phyloP scores from a whole-genome alignment of 768 basidiomycete genomes.

The Termitomyces sp. region DNA sequence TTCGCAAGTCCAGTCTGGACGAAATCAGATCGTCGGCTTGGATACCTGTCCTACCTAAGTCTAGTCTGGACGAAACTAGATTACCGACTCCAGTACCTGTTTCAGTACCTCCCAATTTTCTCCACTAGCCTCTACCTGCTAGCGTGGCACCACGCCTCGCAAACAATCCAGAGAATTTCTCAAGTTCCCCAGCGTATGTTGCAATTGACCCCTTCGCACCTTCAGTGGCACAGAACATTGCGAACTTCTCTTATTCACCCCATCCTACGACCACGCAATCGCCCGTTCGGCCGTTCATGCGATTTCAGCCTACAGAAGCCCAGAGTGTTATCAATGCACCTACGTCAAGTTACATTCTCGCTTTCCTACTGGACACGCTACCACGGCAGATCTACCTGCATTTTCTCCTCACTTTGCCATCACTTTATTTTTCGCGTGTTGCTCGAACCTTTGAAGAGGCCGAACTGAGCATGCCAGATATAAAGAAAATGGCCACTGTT shows the following conservation, averaged over 20 bases:
- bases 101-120: background rate
- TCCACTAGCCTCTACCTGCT: background rate
- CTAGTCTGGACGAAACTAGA: background rate
- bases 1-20: background rate
- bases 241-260: background rate
- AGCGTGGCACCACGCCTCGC: background rate
- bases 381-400: background rate
- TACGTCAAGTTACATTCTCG: background rate
- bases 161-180: too few relatives aligned
- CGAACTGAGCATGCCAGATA: conserved; percentile 67
- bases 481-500: conserved; percentile 44
- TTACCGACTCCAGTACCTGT: background rate
- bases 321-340: too few relatives aligned
- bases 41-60: background rate
- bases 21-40: background rate
- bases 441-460: conserved; percentile 73
- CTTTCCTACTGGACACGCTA: background rate
- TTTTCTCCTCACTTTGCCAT: conserved; percentile 59
- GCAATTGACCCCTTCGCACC: background rate
- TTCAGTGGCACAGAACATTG: background rate
- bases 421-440: conserved; percentile 77
- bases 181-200: background rate
- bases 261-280: background rate
- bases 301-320: too few relatives aligned
- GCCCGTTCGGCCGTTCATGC: background rate